These are phyloP conservation scores for Turritis glabra DNA, from an alignment of 345 rosid genomes.

Conservation along the genomic window DNA sequence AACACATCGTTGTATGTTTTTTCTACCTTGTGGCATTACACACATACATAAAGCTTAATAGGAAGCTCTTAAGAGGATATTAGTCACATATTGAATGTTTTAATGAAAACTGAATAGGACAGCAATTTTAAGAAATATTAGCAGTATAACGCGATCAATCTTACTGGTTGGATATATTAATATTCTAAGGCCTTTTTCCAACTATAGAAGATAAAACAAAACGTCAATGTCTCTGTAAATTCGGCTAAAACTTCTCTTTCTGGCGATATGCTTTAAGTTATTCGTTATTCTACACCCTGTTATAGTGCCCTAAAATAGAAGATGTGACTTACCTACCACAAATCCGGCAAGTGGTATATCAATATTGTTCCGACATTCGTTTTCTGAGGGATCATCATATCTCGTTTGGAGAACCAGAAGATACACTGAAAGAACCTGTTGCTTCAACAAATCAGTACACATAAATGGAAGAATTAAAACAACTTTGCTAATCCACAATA, in stretches of 20 bases:
- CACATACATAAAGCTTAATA: neutral
- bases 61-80: neutral
- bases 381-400: constrained; percentile 32
- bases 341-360: constrained; percentile 78
- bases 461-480: constrained; percentile 4
- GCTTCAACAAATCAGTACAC: constrained; percentile 21
- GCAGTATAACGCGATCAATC: neutral
- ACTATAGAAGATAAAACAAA: neutral
- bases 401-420: constrained; percentile 61
- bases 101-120: neutral
- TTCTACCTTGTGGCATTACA: neutral
- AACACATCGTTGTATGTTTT: constrained; percentile 12
- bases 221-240: neutral
- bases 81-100: neutral
- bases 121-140: neutral
- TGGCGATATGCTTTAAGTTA: neutral
- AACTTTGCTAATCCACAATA: constrained; percentile 15
- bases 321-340: constrained; percentile 63
- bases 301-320: neutral
- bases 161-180: neutral
- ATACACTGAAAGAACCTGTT: constrained; percentile 64
- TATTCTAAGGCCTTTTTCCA: neutral
- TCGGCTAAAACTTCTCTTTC: neutral
- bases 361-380: constrained; percentile 35
- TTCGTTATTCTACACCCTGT: neutral